Evolutionary conservation across 805 yeast species (phyloP).

Genomic region (Ogataea naganishii): DNA sequence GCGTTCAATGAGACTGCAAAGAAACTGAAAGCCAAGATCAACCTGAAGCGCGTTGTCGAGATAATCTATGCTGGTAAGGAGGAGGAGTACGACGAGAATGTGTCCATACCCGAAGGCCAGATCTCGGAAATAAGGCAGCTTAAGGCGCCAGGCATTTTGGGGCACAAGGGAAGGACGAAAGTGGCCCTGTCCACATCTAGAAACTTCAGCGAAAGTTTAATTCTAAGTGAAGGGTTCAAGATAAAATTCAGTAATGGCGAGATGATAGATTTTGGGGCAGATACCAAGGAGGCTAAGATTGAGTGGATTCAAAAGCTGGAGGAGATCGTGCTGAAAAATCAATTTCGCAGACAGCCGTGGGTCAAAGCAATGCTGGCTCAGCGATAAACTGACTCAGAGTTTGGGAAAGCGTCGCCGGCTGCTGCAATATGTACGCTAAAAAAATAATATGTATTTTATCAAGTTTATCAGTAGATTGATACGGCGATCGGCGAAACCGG

Average conservation of each 20-base stretch:
- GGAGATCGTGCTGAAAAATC: slow-evolving; percentile 34
- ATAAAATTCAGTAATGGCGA: slow-evolving; percentile 74
- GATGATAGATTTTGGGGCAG: slow-evolving; percentile 78
- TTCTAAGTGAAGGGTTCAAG: slow-evolving; percentile 68
- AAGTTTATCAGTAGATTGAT: too few species aligned
- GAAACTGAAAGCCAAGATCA: slow-evolving; percentile 69
- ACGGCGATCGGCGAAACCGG: too few species aligned
- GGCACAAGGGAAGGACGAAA: neutral
- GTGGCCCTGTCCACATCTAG: slow-evolving; percentile 22
- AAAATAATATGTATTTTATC: too few species aligned
- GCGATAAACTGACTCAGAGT: too few species aligned
- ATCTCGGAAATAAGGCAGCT: too few species aligned
- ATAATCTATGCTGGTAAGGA: slow-evolving; percentile 35
- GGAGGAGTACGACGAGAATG: slow-evolving; percentile 13
- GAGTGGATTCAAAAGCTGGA: slow-evolving; percentile 61
- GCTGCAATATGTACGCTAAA: too few species aligned
- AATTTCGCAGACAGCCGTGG: slow-evolving; percentile 28
- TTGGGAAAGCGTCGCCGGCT: too few species aligned
- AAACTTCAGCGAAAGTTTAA: slow-evolving; percentile 63
- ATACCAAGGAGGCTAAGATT: slow-evolving; percentile 47
- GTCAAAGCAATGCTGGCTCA: slow-evolving; percentile 24
- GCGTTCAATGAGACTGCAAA: slow-evolving; percentile 68
- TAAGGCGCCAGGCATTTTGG: too few species aligned
- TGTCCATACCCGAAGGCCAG: too few species aligned
- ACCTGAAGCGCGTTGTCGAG: slow-evolving; percentile 57